A percentile compares a stretch with the other conserved stretches of the same genome.
phyloP scores from a whole-genome alignment of 192 early-diverging fungal genomes.

The Coemansia umbellata region DNA sequence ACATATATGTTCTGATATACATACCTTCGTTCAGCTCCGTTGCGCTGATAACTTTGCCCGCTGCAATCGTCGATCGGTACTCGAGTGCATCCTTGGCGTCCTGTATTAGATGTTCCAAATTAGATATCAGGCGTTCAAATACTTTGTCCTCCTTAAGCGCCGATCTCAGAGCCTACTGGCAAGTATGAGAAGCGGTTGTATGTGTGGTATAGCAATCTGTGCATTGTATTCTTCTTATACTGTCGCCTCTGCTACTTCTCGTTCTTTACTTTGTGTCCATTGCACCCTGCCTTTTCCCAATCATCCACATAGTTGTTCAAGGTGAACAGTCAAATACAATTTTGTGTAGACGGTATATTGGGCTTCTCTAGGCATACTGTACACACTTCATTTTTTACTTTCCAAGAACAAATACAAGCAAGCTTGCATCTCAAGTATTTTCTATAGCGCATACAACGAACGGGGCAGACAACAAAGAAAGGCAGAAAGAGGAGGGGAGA shows the following conservation, averaged over 20 bases:
- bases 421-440: not conserved
- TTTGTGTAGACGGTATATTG: too few relatives aligned
- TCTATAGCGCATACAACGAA: too few relatives aligned
- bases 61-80: slow-evolving; percentile 46
- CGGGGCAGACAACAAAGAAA: not conserved
- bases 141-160: slow-evolving; percentile 52
- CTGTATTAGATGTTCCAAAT: slow-evolving; percentile 53
- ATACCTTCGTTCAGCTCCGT: slow-evolving; percentile 45
- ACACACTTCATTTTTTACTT: too few relatives aligned
- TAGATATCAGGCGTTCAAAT: slow-evolving; percentile 54
- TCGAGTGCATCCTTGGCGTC: slow-evolving; percentile 49
- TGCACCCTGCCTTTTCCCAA: too few relatives aligned
- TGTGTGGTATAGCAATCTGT: slow-evolving; percentile 4
- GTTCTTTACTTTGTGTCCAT: too few relatives aligned
- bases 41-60: slow-evolving; percentile 51
- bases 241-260: not conserved
- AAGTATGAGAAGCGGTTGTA: slow-evolving; percentile 42
- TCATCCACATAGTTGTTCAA: too few relatives aligned
- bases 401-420: too few relatives aligned
- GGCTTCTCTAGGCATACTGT: too few relatives aligned
- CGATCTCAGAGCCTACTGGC: slow-evolving; percentile 52
- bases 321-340: too few relatives aligned
- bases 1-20: not conserved
- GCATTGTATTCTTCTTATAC: not conserved
- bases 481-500: not conserved